These are phyloP conservation scores for Alternaria triticina DNA, from an alignment of 2,329 filamentous ascomycete genomes.

Conservation along the genomic window DNA sequence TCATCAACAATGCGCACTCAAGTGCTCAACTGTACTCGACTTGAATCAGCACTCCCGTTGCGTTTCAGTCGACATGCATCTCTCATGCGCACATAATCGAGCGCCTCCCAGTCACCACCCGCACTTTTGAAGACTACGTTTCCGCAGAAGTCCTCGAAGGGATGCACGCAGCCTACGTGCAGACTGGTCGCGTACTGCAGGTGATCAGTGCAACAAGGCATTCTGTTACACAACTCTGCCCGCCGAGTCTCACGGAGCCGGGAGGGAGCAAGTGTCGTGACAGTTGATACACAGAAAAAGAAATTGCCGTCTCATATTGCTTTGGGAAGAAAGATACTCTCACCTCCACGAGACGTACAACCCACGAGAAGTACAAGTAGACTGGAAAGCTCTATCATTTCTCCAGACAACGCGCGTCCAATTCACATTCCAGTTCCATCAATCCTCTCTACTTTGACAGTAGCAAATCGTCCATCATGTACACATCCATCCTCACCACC, in stretches of 20 bases:
- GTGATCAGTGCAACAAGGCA: slow-evolving; percentile 19
- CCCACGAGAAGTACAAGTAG: slow-evolving; percentile 6
- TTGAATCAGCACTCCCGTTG: background rate
- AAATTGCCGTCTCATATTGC: slow-evolving; percentile 9
- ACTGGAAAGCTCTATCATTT: background rate
- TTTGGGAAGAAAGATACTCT: background rate
- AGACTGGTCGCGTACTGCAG: slow-evolving; percentile 28
- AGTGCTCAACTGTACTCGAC: background rate
- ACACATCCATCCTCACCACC: slow-evolving; percentile 8
- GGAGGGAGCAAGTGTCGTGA: slow-evolving; percentile 2
- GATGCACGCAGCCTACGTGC: slow-evolving; percentile 15
- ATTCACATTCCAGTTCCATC: background rate
- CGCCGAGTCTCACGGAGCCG: slow-evolving; percentile 11
- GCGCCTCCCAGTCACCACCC: background rate
- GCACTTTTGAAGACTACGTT: slow-evolving; percentile 1
- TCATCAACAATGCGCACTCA: background rate
- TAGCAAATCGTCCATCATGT: slow-evolving; percentile 9
- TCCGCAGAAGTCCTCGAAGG: background rate
- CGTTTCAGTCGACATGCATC: background rate
- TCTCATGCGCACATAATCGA: background rate
- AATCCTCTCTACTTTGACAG: background rate
- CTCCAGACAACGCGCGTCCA: background rate
- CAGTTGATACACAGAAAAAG: slow-evolving; percentile 3
- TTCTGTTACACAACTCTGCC: slow-evolving; percentile 14
- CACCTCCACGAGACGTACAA: background rate